Base-by-base conservation (phyloP, 1,284 basidiomycete species). In the Leccinum fallax region DNA sequence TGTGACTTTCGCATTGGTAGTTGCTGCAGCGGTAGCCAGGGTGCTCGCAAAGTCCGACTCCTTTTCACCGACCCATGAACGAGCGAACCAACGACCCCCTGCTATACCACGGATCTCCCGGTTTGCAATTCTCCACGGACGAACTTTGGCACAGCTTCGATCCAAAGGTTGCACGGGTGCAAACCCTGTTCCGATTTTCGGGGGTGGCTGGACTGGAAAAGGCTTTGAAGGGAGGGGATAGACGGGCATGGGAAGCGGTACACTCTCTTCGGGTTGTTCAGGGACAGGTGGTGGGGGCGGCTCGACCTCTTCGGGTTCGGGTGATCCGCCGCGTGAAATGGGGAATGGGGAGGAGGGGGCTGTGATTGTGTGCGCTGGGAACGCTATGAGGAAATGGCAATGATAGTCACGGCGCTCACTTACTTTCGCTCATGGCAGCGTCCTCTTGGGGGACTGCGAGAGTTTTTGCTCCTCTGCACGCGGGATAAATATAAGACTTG, bases 21-120 rank as follows among this genome's bases (percentile, higher is more conserved):
- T 59, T 26, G 70, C 67, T 16, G 69, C 53, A 62, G 83, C 67
- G 15, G 70, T 68, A 4, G 70, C 62, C 2, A 81, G 59, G 3
- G 73, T 66, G 15, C 65, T 65, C 1, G 78, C 82, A 60, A 82
- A 86, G 62, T 88, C 83, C 13, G 88, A 90, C 51, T 90, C 88
- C 73, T 90, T 91, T 62, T 87, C 86, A n/a, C 89, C 90, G 13
- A 89, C 87, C 90, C 89, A 92, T 13, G 87, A 78, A 30, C 82
- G 82, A 8, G 85, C 77, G 67, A 92, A 88, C 90, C 90, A 92
- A 30, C 90, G 83, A 2, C 90, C 90, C 13, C 90, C 90, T 34
- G 86, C 90, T 59, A 92, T 90, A 9, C 90, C 90, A 49, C 88
- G 80, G 54, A 92, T 85, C 72, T 92, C 90, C 55, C 90, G 83